These are phyloP conservation scores for Rubia peregrina DNA, from an alignment of 305 asterid species.

Conservation along the genomic window DNA sequence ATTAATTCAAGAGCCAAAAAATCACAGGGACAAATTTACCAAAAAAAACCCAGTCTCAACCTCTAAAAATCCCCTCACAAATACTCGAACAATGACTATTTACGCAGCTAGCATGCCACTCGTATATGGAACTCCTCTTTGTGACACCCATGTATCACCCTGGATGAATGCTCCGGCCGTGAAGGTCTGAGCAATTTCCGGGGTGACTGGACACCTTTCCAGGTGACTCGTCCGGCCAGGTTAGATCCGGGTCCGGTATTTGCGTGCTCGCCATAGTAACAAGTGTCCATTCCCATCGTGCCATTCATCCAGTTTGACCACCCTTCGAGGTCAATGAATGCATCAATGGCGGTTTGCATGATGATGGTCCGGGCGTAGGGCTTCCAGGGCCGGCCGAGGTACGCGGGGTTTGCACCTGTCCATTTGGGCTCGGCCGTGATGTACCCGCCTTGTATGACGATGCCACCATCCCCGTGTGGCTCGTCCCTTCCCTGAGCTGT, in stretches of 20 bases:
- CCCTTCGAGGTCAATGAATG: slow-evolving; percentile 32
- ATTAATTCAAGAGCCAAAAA: no score
- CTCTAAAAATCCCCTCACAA: no score
- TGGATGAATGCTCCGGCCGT: slow-evolving; percentile 24
- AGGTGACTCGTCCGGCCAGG: slow-evolving; percentile 21
- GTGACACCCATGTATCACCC: slow-evolving; percentile 31
- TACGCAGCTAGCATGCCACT: slow-evolving; percentile 19
- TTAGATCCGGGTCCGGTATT: slow-evolving; percentile 39
- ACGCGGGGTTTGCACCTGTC: slow-evolving; percentile 18
- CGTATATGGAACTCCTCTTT: slow-evolving; percentile 27
- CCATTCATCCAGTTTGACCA: slow-evolving; percentile 33
- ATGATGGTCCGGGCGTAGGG: slow-evolving; percentile 31
- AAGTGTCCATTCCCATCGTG: slow-evolving; percentile 27
- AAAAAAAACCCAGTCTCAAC: no score
- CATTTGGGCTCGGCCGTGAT: slow-evolving; percentile 24
- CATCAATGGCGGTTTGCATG: slow-evolving; percentile 31
- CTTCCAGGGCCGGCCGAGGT: slow-evolving; percentile 46
- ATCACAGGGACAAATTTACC: no score
- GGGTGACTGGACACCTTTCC: slow-evolving; percentile 30
- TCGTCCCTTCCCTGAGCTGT: slow-evolving; percentile 37
- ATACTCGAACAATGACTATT: neutral
- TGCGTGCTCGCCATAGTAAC: slow-evolving; percentile 30
- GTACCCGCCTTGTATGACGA: slow-evolving; percentile 31
- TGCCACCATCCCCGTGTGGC: slow-evolving; percentile 21
- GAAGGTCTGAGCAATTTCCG: slow-evolving; percentile 23